Evolutionary conservation across 371 early-diverging fungal genomes (phyloP).

Genomic region (Saksenaea vasiformis): DNA sequence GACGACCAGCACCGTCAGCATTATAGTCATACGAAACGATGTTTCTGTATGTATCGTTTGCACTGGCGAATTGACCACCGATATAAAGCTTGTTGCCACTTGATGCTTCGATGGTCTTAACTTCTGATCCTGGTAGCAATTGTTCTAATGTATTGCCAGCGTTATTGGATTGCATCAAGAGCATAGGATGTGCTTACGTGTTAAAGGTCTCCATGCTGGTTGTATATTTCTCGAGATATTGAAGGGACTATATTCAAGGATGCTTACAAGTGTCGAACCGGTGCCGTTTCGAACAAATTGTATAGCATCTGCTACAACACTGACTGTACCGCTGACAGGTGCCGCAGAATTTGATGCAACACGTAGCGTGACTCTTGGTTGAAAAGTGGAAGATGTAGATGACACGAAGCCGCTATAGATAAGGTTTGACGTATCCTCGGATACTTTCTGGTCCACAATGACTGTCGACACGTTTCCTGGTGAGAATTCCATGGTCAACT

Average conservation of each 20-base stretch:
- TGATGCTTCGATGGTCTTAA: constrained; percentile 31
- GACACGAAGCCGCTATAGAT: constrained; percentile 55
- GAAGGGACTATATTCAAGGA: constrained; percentile 38
- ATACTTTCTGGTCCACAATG: constrained; percentile 43
- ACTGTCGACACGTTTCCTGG: constrained; percentile 34
- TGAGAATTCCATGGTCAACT: constrained; percentile 43
- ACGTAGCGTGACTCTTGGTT: constrained; percentile 28
- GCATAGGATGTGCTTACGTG: constrained; percentile 16
- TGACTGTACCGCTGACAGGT: constrained; percentile 19
- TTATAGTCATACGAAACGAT: constrained; percentile 33
- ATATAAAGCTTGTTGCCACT: constrained; percentile 30
- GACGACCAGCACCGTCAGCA: not conserved
- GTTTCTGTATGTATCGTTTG: constrained; percentile 25
- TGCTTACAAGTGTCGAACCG: constrained; percentile 28
- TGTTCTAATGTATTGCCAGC: constrained; percentile 26
- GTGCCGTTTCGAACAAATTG: constrained; percentile 38
- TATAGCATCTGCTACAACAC: constrained; percentile 34
- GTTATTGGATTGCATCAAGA: not conserved
- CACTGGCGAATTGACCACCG: constrained; percentile 34
- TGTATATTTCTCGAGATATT: constrained; percentile 30
- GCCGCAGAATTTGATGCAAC: constrained; percentile 24
- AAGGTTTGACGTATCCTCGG: constrained; percentile 39
- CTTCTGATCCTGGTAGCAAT: constrained; percentile 27
- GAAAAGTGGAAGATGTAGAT: constrained; percentile 29
- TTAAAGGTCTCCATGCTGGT: constrained; percentile 35